Evolutionary conservation across 148 eudicot genomes (phyloP).

Genomic region (Rhododendron griersonianum): DNA sequence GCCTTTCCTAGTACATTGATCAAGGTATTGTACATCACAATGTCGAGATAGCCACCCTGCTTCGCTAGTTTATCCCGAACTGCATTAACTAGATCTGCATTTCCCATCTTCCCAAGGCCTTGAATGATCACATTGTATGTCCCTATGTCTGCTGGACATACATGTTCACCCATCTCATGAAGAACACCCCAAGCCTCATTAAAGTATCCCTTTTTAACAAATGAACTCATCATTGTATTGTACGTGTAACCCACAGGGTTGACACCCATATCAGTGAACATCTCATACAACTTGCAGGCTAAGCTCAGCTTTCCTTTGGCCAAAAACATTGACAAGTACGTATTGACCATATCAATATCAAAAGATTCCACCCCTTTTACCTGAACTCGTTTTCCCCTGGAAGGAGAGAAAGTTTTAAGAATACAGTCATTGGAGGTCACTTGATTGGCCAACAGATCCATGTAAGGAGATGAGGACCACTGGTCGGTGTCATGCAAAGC

Average conservation of each 20-base stretch:
- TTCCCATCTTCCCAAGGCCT: conserved; percentile 77
- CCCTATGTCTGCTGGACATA: conserved; percentile 66
- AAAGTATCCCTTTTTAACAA: conserved; percentile 78
- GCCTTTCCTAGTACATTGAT: conserved; percentile 78
- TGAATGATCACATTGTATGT: conserved; percentile 76
- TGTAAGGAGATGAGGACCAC: conserved; percentile 86
- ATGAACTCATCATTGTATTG: conserved; percentile 81
- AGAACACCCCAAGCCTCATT: conserved; percentile 72
- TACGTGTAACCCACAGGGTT: conserved; percentile 68
- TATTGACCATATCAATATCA: conserved; percentile 76
- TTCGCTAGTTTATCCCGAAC: conserved; percentile 56
- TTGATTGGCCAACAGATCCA: conserved; percentile 65
- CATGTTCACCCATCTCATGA: conserved; percentile 59
- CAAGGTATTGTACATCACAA: conserved; percentile 89
- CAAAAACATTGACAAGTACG: conserved; percentile 74
- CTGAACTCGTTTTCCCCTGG: conserved; percentile 57
- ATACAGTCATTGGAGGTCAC: conserved; percentile 15
- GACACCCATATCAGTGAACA: conserved; percentile 61
- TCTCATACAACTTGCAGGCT: conserved; percentile 79
- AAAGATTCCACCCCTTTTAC: conserved; percentile 50
- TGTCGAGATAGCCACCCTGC: conserved; percentile 79
- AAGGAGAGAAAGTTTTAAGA: conserved; percentile 37
- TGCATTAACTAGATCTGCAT: conserved; percentile 64
- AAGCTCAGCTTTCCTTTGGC: conserved; percentile 70
- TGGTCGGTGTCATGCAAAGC: conserved; percentile 31